phyloP scores from a whole-genome alignment of 306 rosid genomes.

The Malus domestica region DNA sequence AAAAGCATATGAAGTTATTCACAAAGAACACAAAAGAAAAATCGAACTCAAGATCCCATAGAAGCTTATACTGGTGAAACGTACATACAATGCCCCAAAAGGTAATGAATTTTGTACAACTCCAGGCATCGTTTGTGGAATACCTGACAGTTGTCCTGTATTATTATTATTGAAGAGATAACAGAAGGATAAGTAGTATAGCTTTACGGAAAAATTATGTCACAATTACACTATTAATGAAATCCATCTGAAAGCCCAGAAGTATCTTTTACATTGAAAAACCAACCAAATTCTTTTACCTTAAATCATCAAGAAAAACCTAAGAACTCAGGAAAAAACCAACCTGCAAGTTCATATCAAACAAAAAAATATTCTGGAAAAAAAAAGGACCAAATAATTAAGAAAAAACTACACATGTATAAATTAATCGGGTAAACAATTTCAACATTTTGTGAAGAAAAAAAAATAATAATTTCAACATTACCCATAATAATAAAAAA shows the following conservation, averaged over 20 bases:
- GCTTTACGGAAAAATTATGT: slow-evolving; percentile 6
- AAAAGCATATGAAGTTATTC: slow-evolving; percentile 16
- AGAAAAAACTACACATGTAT: too few relatives aligned
- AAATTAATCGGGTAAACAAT: too few relatives aligned
- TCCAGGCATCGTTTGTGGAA: slow-evolving; percentile 42
- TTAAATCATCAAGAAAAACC: too few relatives aligned
- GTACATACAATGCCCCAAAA: slow-evolving; percentile 49
- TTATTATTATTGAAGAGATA: not conserved
- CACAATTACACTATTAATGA: slow-evolving; percentile 12
- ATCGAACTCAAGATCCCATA: slow-evolving; percentile 2
- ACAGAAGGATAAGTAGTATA: slow-evolving; percentile 19
- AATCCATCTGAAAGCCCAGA: slow-evolving; percentile 26
- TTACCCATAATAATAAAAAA: too few relatives aligned
- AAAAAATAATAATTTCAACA: too few relatives aligned
- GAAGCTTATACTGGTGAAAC: slow-evolving; percentile 16
- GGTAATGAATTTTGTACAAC: slow-evolving; percentile 41
- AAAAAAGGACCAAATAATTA: too few relatives aligned
- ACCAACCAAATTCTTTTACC: too few relatives aligned
- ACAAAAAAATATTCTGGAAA: too few relatives aligned
- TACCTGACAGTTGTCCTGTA: slow-evolving; percentile 51
- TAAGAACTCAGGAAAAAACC: too few relatives aligned
- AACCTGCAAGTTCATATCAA: too few relatives aligned
- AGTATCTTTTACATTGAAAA: not conserved
- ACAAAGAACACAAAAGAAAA: slow-evolving; percentile 4
- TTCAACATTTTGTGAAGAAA: too few relatives aligned